Conservation (phyloP, 257 asterid species). For the Solanum megistacrolobum region DNA sequence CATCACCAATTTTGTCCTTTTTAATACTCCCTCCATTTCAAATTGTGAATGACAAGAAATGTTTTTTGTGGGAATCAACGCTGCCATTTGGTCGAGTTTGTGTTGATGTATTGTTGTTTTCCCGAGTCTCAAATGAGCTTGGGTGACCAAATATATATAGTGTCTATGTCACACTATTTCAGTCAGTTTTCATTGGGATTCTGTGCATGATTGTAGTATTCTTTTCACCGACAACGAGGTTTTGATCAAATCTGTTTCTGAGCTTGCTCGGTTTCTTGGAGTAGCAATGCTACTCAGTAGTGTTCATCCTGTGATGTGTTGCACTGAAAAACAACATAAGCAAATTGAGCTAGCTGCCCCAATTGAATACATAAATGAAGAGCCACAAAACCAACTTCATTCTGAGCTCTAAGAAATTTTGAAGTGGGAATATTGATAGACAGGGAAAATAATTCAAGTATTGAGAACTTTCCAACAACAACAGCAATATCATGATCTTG, state of each 20-base stretch:
- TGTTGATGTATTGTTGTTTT: not conserved
- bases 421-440: no score
- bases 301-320: conserved; percentile 38
- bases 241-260: conserved; percentile 25
- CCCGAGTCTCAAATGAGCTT: conserved; percentile 54
- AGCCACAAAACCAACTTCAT: no score
- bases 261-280: conserved; percentile 37
- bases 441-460: no score
- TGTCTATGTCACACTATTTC: conserved; percentile 33
- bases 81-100: conserved; percentile 16
- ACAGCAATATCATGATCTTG: conserved; percentile 15
- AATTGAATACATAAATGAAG: no score
- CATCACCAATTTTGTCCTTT: no score
- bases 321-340: no score
- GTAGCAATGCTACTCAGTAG: conserved; percentile 44
- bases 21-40: not conserved
- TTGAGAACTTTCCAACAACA: no score
- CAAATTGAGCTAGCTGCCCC: no score
- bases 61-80: conserved; percentile 71
- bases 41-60: conserved; percentile 54
- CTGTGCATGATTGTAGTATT: conserved; percentile 22
- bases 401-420: no score
- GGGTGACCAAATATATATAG: conserved; percentile 42
- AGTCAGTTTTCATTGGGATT: conserved; percentile 36
- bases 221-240: conserved; percentile 30